A percentile compares a stretch with the other conserved stretches of the same genome.
Evolutionary conservation across 441 rosid genomes (phyloP).

Genomic region (Pelargonium myrrhifolium): DNA sequence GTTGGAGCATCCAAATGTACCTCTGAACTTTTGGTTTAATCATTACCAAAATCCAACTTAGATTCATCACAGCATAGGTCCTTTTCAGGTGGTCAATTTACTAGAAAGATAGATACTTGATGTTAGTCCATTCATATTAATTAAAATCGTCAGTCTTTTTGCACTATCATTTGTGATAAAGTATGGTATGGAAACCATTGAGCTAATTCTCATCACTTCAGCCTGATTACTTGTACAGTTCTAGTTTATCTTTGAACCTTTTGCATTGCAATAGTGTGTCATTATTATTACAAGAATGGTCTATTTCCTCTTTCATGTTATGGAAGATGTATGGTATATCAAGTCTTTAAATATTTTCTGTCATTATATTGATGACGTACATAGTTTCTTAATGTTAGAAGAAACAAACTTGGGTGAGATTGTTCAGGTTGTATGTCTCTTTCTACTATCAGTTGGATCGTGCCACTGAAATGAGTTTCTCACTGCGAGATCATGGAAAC

Average conservation of each 20-base stretch:
- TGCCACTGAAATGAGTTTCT: constrained; percentile 35
- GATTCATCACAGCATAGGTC: not conserved
- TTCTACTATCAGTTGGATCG: constrained; percentile 52
- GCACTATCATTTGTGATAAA: not conserved
- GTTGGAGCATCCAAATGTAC: not conserved
- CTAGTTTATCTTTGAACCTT: not conserved
- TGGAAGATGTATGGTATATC: not conserved
- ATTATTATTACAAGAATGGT: not conserved
- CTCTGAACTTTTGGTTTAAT: not conserved
- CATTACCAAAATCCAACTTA: not conserved
- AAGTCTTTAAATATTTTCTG: not conserved
- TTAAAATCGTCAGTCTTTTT: not conserved
- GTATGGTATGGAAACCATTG: not conserved
- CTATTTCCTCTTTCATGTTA: not conserved
- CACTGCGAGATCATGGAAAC: constrained; percentile 43
- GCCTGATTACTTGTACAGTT: not conserved
- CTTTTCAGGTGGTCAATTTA: not conserved
- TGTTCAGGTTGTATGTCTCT: constrained; percentile 23
- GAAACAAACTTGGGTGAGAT: constrained; percentile 15
- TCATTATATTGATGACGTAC: not conserved
- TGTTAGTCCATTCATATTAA: not conserved
- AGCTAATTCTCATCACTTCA: not conserved
- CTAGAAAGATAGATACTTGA: not conserved
- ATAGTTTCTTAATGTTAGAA: not conserved
- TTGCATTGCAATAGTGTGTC: not conserved